These are phyloP conservation scores for Trichoderma sp. DNA, from an alignment of 2,329 filamentous ascomycete species.

Conservation along the genomic window DNA sequence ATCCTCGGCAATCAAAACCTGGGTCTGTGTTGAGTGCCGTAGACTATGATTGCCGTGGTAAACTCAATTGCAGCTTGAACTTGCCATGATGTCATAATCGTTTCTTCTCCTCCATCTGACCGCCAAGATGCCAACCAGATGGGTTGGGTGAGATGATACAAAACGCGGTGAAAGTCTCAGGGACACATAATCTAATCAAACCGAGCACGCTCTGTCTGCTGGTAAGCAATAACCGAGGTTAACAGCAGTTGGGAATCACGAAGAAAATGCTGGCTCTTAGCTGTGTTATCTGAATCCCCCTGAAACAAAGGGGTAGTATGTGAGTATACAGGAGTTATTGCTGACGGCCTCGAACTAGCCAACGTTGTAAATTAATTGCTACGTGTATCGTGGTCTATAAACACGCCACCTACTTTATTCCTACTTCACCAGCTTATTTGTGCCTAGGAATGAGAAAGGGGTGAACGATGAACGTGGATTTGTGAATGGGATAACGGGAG, in stretches of 20 bases:
- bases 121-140: neutral
- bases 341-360: neutral
- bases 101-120: neutral
- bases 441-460: neutral
- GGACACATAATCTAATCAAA: neutral
- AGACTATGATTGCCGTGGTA: neutral
- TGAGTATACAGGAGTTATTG: neutral
- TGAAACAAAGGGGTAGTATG: neutral
- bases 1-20: neutral
- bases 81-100: constrained; percentile 9
- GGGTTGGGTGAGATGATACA: neutral
- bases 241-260: neutral
- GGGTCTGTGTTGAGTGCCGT: neutral
- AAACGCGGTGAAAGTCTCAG: neutral
- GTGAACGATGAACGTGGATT: neutral
- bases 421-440: neutral
- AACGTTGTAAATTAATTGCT: neutral
- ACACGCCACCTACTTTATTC: neutral
- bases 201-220: neutral
- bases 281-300: neutral
- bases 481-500: neutral
- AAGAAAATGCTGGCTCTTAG: neutral
- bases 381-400: neutral
- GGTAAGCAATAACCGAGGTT: neutral
- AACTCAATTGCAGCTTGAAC: constrained; percentile 3